Evolutionary conservation across 75 land plant species (phyloP), one percentile per base, ranked within the genome.

Genomic region (Pinus tabuliformis): DNA sequence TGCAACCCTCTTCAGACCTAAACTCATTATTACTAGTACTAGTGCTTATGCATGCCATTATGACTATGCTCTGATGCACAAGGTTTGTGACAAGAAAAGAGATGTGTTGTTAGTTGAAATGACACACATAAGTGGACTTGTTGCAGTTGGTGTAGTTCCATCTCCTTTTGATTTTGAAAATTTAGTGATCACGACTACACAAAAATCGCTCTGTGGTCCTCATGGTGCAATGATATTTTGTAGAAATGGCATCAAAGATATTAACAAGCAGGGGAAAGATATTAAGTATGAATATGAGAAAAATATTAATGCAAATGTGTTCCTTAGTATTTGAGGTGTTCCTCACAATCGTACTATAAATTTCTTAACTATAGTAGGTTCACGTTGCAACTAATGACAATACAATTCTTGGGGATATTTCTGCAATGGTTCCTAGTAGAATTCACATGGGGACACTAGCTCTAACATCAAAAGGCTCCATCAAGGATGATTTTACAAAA

Each of bases 121-220:
- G 97, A 97, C 99, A 39, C 99, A 96, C 76, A 96, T 96, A 21
- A 96, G 99, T 87, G 99, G 99, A 17, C 84, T 96, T 66, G 97
- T 96, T 59, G 99, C 97, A 54, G 97, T 90, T 70, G 92, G 86
- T 75, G 99, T 96, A 36, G 88, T 93, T 45, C 97, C 92, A 75
- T 90, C 93, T 74, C 99, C 99, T 20, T 97, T 97, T 72, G 93
- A 97, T 45, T 94, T 89, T 89, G 95, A 93, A 64, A 90, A 90
- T 75, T 83, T 90, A 12, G 99, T 97, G 13, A 97, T 98, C 4
- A 94, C 99, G 2, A 94, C 99, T 5, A 96, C 99, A 13, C 99
- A 96, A 78, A 96, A 96, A 82, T 92, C 95, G 22, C 91, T 96
- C 14, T 88, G 99, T 81, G 99, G 99, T 28, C 99, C 99, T 52